These are phyloP conservation scores for Lasiosphaeria ovina DNA, from an alignment of 495 filamentous ascomycete species.

Conservation along the genomic window DNA sequence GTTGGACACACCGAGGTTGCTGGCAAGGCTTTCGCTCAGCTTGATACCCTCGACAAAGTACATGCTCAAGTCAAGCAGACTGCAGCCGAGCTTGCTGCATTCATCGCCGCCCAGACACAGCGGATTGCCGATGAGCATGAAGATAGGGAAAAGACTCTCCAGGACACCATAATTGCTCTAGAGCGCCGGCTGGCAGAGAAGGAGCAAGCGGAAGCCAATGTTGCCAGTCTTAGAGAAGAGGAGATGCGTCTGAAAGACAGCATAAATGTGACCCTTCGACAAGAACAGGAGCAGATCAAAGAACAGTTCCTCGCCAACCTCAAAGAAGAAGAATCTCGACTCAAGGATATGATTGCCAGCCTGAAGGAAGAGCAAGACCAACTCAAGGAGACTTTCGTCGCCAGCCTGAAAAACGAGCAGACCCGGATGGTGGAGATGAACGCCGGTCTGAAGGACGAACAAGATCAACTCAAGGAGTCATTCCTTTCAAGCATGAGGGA, in stretches of 20 bases:
- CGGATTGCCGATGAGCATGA: constrained; percentile 77
- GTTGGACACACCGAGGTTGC: constrained; percentile 62
- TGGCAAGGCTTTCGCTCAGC: constrained; percentile 56
- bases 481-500: constrained; percentile 26
- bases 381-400: constrained; percentile 51
- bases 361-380: constrained; percentile 64
- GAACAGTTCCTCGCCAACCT: constrained; percentile 28
- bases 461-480: constrained; percentile 23
- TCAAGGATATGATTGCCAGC: constrained; percentile 35
- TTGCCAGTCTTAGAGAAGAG: constrained; percentile 53
- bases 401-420: constrained; percentile 65
- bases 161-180: constrained; percentile 76
- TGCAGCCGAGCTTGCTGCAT: constrained; percentile 81
- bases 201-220: constrained; percentile 71
- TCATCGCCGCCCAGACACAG: constrained; percentile 75
- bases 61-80: constrained; percentile 84
- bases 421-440: constrained; percentile 47
- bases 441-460: constrained; percentile 26
- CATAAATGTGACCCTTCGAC: constrained; percentile 46
- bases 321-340: constrained; percentile 24
- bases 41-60: constrained; percentile 82
- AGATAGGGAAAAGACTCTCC: constrained; percentile 73
- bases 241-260: constrained; percentile 39
- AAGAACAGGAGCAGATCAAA: constrained; percentile 46
- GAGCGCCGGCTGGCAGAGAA: constrained; percentile 76